phyloP scores from a whole-genome alignment of 768 basidiomycete species.

The Agrocybe praecox region DNA sequence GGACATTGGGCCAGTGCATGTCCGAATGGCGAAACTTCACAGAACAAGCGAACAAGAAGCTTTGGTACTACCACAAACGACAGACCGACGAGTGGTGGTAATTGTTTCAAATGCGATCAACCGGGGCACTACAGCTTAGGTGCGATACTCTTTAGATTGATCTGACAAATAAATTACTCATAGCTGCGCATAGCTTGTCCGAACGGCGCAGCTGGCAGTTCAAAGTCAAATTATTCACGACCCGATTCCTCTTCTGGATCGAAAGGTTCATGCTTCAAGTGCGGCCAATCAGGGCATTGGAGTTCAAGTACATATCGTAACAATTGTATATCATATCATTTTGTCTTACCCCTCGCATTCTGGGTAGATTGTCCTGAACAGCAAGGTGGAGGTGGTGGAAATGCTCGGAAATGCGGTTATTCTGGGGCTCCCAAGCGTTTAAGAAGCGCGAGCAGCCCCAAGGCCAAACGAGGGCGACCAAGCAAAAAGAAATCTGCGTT shows the following conservation, averaged over 20 bases:
- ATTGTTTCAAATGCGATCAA: no score
- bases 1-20: neutral
- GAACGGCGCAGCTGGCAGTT: slow-evolving; percentile 16
- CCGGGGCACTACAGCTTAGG: slow-evolving; percentile 59
- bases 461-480: slow-evolving; percentile 28
- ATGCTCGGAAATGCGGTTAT: slow-evolving; percentile 5
- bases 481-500: slow-evolving; percentile 37
- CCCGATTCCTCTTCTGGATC: slow-evolving; percentile 5
- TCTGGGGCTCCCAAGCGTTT: slow-evolving; percentile 27
- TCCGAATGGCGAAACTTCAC: neutral
- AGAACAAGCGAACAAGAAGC: neutral
- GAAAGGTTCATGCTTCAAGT: slow-evolving; percentile 51
- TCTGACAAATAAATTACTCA: neutral
- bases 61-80: neutral
- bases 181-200: slow-evolving; percentile 33
- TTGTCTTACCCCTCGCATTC: neutral
- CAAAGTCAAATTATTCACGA: slow-evolving; percentile 7
- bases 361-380: neutral
- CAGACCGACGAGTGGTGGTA: slow-evolving; percentile 1
- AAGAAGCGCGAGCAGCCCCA: slow-evolving; percentile 21
- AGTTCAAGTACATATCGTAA: slow-evolving; percentile 48
- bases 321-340: neutral
- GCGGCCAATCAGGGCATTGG: slow-evolving; percentile 61
- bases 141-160: slow-evolving; percentile 19
- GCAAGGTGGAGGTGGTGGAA: neutral